Evolutionary conservation across 768 basidiomycete genomes (phyloP), one percentile per base, ranked within the genome.

Genomic region (Boletus rubroflammeus): DNA sequence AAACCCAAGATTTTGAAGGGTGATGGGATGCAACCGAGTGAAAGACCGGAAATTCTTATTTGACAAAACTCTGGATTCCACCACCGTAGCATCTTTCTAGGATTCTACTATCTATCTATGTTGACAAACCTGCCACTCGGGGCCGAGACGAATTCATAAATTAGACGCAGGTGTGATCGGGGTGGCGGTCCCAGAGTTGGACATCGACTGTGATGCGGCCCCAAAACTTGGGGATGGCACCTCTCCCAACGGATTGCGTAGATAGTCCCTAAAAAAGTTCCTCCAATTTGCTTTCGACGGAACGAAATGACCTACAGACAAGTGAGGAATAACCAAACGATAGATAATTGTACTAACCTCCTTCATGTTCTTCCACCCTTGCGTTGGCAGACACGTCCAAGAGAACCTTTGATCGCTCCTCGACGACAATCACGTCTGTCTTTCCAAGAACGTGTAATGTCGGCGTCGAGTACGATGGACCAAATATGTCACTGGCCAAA

Each of bases 381-480:
- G 76, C 75, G 43, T 79, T 78, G 2, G 66, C 62, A 28, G 86
- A 86, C 10, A 80, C 70, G 7, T 76, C 74, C 15, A 89, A 68
- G 6, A 93, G 71, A 15, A 68, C 65, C 55, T 76, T 76, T 0
- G 88, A 81, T 31, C 90, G 80, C 63, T 90, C 88, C 65, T 81
- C 79, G 11, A 78, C 66, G 11, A 94, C 87, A 23, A 95, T 78
- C 11, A 88, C 78, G 59, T 94, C 92, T 36, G 75, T 88, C 60
- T 73, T 77, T n/a, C 92, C 92, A 8, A 91, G 69, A 15, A 93
- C 75, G 65, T 93, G 90, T 21, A 95, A 70, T 0, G 88, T 90
- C 3, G 83, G 88, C 9, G 92, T 93, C 21, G 75, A 68, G 62
- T 81, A 86, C 21, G 74, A 75, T 9, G 74, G 65, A 5, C 73